Evolutionary conservation across 106 monocot species (phyloP).

Genomic region (Narthecium ossifragum): DNA sequence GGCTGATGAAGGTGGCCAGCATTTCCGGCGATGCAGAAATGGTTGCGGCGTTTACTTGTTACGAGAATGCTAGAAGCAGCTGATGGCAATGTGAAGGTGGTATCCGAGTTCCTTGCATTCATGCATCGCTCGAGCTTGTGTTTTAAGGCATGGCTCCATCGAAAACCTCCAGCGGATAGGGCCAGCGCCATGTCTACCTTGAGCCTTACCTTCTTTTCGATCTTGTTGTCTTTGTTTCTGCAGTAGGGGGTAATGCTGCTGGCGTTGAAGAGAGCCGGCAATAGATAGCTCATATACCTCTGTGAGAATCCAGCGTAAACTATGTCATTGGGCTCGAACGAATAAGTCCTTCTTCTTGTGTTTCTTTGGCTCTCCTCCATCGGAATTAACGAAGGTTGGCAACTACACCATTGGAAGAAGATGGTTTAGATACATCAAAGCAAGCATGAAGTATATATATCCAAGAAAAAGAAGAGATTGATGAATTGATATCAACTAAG

Average conservation of each 20-base stretch:
- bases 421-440: too few relatives aligned
- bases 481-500: too few relatives aligned
- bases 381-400: too few relatives aligned
- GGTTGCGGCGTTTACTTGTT: not conserved
- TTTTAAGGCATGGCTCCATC: constrained; percentile 38
- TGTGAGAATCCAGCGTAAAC: constrained; percentile 19
- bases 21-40: not conserved
- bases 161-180: constrained; percentile 18
- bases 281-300: constrained; percentile 29
- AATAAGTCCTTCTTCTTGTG: constrained; percentile 26
- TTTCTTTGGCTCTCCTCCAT: constrained; percentile 14
- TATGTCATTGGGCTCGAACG: constrained; percentile 9
- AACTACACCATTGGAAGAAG: too few relatives aligned
- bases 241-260: not conserved
- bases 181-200: constrained; percentile 58
- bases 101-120: not conserved
- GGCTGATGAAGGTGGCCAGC: not conserved
- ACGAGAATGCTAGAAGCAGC: not conserved
- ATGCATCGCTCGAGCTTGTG: constrained; percentile 21
- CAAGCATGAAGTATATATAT: too few relatives aligned
- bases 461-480: too few relatives aligned
- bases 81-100: not conserved
- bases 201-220: constrained; percentile 23
- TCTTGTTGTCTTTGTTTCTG: constrained; percentile 1
- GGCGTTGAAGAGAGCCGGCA: constrained; percentile 25